These are phyloP conservation scores for Dichomitus squalens DNA, from an alignment of 1,284 basidiomycete genomes.

Conservation along the genomic window DNA sequence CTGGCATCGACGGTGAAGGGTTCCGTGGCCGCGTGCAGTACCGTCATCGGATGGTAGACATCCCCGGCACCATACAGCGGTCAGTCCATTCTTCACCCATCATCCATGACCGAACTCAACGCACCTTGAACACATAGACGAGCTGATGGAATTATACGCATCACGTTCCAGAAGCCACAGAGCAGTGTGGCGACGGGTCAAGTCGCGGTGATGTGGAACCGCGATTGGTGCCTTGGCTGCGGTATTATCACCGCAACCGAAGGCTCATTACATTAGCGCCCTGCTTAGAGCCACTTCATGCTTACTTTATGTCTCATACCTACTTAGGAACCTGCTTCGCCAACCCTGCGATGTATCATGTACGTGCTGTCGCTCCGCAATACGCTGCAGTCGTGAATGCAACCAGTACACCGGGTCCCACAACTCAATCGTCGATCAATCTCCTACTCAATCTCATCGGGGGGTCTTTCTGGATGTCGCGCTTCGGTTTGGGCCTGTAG, in stretches of 20 bases:
- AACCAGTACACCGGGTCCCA: slow-evolving; percentile 18
- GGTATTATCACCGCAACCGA: slow-evolving; percentile 56
- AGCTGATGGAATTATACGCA: slow-evolving; percentile 33
- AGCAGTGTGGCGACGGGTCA: slow-evolving; percentile 83
- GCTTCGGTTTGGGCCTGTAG: slow-evolving; percentile 14
- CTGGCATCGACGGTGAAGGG: slow-evolving; percentile 45
- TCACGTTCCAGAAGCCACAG: slow-evolving; percentile 61
- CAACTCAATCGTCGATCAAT: slow-evolving; percentile 29
- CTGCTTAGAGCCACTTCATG: too few species aligned
- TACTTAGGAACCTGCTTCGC: not conserved
- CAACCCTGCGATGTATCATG: not conserved
- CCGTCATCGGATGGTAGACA: slow-evolving; percentile 69
- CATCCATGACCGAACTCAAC: not conserved
- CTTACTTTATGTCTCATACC: not conserved
- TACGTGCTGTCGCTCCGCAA: not conserved
- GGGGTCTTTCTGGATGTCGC: slow-evolving; percentile 12
- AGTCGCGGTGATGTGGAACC: slow-evolving; percentile 74
- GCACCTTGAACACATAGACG: not conserved
- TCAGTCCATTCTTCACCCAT: slow-evolving; percentile 18
- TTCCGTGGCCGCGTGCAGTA: slow-evolving; percentile 63
- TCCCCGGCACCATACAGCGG: slow-evolving; percentile 48
- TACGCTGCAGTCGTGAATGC: slow-evolving; percentile 1
- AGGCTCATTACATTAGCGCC: not conserved
- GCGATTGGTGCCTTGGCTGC: slow-evolving; percentile 83
- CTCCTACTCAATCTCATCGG: slow-evolving; percentile 18